phyloP scores from a whole-genome alignment of 1,284 basidiomycete species.

The Neolentinus lepideus region DNA sequence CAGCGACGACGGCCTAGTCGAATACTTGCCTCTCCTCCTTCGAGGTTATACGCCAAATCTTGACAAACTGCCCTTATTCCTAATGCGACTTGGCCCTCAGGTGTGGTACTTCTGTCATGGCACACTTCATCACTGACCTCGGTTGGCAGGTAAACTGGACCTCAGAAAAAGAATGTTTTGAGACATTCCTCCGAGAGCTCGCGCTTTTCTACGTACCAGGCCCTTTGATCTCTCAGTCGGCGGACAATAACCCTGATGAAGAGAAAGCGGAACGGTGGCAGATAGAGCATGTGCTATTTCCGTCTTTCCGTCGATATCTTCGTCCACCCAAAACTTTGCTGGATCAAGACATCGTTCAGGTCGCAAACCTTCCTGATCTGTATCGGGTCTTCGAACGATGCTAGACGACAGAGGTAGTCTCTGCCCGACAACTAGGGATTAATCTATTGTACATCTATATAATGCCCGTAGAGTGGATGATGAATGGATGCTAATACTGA shows the following conservation, averaged over 20 bases:
- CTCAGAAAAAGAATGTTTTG: conserved; percentile 82
- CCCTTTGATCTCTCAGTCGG: conserved; percentile 23
- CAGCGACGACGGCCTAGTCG: conserved; percentile 54
- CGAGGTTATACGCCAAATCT: conserved; percentile 83
- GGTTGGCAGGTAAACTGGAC: conserved; percentile 76
- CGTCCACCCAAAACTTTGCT: conserved; percentile 62
- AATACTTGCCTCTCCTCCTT: conserved; percentile 77
- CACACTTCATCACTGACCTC: conserved; percentile 15
- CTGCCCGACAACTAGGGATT: neutral
- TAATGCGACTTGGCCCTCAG: conserved; percentile 83
- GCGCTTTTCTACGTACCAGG: conserved; percentile 86
- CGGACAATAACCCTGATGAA: conserved; percentile 24
- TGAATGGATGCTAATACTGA: neutral
- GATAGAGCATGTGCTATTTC: conserved; percentile 84
- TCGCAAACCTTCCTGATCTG: conserved; percentile 82
- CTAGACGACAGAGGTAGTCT: conserved; percentile 25
- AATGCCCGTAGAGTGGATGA: neutral
- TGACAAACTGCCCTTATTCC: conserved; percentile 77
- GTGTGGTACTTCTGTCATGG: conserved; percentile 32
- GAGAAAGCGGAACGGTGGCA: conserved; percentile 71
- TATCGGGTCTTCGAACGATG: conserved; percentile 91
- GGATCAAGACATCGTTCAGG: conserved; percentile 74
- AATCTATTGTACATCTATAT: neutral
- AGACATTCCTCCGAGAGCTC: conserved; percentile 80
- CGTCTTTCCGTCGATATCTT: conserved; percentile 72